phyloP scores from a whole-genome alignment of 2,329 filamentous ascomycete species.

The Aspergillus flavus region DNA sequence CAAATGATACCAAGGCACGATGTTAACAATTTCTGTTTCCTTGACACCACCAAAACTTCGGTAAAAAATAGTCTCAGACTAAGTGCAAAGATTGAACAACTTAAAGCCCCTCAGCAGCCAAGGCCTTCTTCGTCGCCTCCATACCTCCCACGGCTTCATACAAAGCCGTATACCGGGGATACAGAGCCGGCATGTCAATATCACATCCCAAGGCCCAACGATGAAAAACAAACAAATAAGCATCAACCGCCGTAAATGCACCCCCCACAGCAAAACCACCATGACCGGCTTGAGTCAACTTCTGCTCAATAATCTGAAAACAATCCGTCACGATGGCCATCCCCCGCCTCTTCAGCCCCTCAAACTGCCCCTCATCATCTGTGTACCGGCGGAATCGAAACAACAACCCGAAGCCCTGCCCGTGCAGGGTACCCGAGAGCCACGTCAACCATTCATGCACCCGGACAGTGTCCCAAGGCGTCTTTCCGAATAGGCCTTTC shows the following conservation, averaged over 20 bases:
- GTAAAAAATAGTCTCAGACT: no score
- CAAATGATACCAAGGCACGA: no score
- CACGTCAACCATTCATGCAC: constrained; percentile 3
- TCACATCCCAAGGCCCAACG: not conserved
- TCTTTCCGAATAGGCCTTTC: not conserved
- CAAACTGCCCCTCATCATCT: not conserved
- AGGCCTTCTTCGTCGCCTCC: no score
- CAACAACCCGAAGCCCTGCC: not conserved
- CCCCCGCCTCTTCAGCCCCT: not conserved
- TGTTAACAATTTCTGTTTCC: no score
- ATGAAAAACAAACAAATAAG: not conserved
- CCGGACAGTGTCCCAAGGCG: not conserved
- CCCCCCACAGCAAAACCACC: not conserved
- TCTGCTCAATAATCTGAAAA: not conserved
- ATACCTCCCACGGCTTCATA: no score
- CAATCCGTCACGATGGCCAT: not conserved
- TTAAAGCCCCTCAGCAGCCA: no score
- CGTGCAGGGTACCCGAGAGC: not conserved
- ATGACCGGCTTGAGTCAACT: not conserved
- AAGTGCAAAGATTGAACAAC: no score
- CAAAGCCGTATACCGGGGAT: not conserved
- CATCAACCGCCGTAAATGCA: not conserved
- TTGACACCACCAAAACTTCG: no score
- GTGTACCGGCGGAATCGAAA: not conserved
- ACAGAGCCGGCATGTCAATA: not conserved